Conservation (phyloP, 1,284 basidiomycete genomes). For the Schizophyllum commune region DNA sequence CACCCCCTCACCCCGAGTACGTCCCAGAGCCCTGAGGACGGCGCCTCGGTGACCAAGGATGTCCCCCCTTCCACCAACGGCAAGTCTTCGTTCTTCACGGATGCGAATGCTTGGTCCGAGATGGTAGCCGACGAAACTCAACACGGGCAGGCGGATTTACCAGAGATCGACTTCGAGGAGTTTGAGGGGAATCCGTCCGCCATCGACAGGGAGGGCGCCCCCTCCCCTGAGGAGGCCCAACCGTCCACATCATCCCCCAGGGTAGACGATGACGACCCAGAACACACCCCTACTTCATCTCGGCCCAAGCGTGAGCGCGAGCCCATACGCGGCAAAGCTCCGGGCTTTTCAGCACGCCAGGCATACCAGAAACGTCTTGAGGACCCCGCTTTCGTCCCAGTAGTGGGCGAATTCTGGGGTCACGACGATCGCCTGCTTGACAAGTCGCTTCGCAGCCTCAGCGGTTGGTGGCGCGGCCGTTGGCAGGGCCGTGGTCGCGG, state of each 20-base stretch:
- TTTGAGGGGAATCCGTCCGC: slow-evolving; percentile 37
- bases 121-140: slow-evolving; percentile 57
- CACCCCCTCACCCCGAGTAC: slow-evolving; percentile 52
- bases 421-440: slow-evolving; percentile 81
- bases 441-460: slow-evolving; percentile 66
- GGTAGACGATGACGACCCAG: slow-evolving; percentile 27
- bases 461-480: slow-evolving; percentile 75
- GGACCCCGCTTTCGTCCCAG: slow-evolving; percentile 82
- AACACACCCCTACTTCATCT: slow-evolving; percentile 20
- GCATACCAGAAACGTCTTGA: slow-evolving; percentile 73
- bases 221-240: slow-evolving; percentile 10
- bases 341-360: slow-evolving; percentile 59
- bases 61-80: slow-evolving; percentile 14
- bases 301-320: background rate
- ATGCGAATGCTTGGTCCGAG: slow-evolving; percentile 64
- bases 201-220: slow-evolving; percentile 11
- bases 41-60: background rate
- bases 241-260: slow-evolving; percentile 23
- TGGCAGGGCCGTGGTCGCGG: slow-evolving; percentile 64
- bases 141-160: slow-evolving; percentile 52
- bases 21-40: slow-evolving; percentile 47
- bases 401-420: slow-evolving; percentile 85
- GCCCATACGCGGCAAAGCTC: slow-evolving; percentile 23
- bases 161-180: slow-evolving; percentile 74
- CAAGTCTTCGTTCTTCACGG: slow-evolving; percentile 43